Base-by-base conservation (phyloP, 257 asterid genomes). In the Cruciata laevipes region DNA sequence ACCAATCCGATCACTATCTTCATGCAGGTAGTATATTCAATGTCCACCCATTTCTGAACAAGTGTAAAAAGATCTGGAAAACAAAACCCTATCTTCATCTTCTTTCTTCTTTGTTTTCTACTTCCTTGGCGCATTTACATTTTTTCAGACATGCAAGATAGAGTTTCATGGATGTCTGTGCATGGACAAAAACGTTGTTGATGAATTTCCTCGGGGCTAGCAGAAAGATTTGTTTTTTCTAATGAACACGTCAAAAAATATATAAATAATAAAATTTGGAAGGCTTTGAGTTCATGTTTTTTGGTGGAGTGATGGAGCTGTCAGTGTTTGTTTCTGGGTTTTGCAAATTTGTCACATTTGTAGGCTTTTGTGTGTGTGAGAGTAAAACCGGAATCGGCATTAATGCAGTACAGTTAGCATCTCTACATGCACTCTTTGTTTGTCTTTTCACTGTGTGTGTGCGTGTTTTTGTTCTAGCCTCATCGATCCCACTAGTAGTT, bases 11-110 rank as follows among this genome's bases (percentile, higher is more conserved):
- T 47, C 55, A 73, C 68, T 74, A 66, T 68, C 66, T 69, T 83
- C 89, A 82, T 82, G 88, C 91, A 86, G 97, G 96, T 87, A 70
- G 75, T n/a, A 3, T 13, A 42, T 42, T 4, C 8, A 27, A 35
- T 35, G 13, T 49, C 56, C 24, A 7, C 6, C 35, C 69, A 35
- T 63, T 66, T 23, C 12, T 30, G 14, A 42, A 11, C 30, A 66
- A 20, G 31, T 35, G 37, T 38, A 13, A 63, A 31, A 59, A 17
- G 18, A 11, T 30, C n/a, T 4, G 35, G 51, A 42, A 10, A 59
- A 11, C 21, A 30, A 24, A 71, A 71, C 73, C 77, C 73, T 38
- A 69, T 75, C 76, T 64, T 53, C 8, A 52, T 65, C 70, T 61
- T 69, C 40, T 65, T 72, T 59, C 60, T 27, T 40, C 66, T 65